Evolutionary conservation across 176 grass and related monocot species (phyloP).

Genomic region (Guadua angustifolia): DNA sequence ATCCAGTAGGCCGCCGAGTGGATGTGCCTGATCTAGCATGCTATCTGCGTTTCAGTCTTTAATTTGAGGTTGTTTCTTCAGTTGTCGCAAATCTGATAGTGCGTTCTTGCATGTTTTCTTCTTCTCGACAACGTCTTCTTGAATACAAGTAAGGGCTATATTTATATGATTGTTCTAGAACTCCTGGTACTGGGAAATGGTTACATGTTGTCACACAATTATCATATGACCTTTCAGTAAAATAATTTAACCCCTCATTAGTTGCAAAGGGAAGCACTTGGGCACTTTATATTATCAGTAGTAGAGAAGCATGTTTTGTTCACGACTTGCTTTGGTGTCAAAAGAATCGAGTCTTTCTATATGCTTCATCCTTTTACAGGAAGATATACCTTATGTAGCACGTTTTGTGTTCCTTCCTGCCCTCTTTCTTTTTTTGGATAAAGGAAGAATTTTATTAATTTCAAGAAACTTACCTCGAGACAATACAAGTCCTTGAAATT

Average conservation of each 20-base stretch:
- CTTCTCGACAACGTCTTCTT: not conserved
- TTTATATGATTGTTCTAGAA: not conserved
- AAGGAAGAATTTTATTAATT: too few species aligned
- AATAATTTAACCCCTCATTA: not conserved
- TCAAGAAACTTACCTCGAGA: too few species aligned
- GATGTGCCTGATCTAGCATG: constrained; percentile 5
- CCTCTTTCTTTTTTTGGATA: too few species aligned
- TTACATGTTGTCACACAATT: not conserved
- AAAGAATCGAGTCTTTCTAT: not conserved
- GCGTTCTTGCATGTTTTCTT: not conserved
- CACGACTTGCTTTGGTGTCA: not conserved
- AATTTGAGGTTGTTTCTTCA: not conserved
- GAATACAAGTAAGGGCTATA: not conserved
- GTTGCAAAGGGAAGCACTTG: constrained; percentile 47
- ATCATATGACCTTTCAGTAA: not conserved
- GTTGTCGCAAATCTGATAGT: not conserved
- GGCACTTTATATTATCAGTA: constrained; percentile 28
- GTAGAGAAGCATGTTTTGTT: constrained; percentile 26
- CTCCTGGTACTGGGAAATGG: not conserved
- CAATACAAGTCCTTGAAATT: too few species aligned
- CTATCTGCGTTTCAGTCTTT: not conserved
- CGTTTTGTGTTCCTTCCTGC: constrained; percentile 33
- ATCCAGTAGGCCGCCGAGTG: too few species aligned
- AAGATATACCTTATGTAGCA: constrained; percentile 39
- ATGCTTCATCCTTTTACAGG: constrained; percentile 26